phyloP scores from a whole-genome alignment of 208 protist species.

The Histomonas meleagridis region DNA sequence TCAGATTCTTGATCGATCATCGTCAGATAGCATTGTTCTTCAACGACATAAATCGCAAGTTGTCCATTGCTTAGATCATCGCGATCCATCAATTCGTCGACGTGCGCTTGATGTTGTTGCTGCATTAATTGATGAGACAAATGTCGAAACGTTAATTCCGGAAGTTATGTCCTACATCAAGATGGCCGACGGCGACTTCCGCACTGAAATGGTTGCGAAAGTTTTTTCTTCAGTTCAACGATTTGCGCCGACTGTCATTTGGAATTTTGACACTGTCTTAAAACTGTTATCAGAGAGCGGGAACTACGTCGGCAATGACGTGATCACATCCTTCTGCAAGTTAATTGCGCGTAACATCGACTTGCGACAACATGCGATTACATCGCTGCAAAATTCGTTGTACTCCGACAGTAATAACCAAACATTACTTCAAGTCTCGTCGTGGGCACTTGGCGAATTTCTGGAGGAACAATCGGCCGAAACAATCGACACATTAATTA shows the following conservation, averaged over 20 bases:
- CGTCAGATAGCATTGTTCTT: neutral
- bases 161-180: neutral
- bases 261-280: neutral
- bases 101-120: neutral
- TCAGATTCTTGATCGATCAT: neutral
- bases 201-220: neutral
- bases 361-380: neutral
- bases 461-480: neutral
- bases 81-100: neutral
- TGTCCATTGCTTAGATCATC: neutral
- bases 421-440: neutral
- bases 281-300: neutral
- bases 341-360: neutral
- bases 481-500: neutral
- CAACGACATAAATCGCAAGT: neutral
- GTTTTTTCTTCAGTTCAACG: neutral
- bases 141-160: neutral
- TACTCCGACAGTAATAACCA: neutral
- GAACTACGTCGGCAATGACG: neutral
- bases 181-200: neutral
- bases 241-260: neutral
- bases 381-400: neutral
- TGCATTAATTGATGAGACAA: neutral
- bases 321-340: neutral
- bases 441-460: neutral